These are phyloP conservation scores for Rhizomucor pusillus DNA, from an alignment of 371 early-diverging fungal species.

Conservation along the genomic window DNA sequence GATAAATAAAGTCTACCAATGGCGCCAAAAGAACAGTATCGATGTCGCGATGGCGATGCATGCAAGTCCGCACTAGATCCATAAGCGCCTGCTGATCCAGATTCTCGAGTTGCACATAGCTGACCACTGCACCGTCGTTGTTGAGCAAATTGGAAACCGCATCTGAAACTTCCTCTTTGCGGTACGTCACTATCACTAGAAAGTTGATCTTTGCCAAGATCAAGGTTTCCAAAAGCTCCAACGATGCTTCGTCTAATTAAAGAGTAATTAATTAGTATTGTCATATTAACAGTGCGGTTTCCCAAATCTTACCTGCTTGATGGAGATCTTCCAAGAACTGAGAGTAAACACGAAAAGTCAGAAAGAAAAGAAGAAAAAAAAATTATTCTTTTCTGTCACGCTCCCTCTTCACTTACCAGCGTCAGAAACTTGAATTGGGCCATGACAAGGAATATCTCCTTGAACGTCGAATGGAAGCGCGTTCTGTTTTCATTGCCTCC, in stretches of 20 bases:
- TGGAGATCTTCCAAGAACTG: constrained; percentile 54
- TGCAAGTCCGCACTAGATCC: constrained; percentile 37
- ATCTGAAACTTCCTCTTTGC: constrained; percentile 22
- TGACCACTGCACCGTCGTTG: constrained; percentile 32
- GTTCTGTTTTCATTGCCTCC: constrained; percentile 40
- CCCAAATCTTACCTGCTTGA: constrained; percentile 45
- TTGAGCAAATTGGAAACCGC: constrained; percentile 17
- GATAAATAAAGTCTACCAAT: constrained; percentile 38
- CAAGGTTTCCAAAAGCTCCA: constrained; percentile 43
- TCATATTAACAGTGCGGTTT: no score
- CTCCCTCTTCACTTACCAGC: constrained; percentile 26
- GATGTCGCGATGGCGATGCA: constrained; percentile 41
- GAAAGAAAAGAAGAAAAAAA: constrained; percentile 7
- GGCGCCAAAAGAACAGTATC: constrained; percentile 32
- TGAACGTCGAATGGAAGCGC: constrained; percentile 45
- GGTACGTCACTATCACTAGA: constrained; percentile 40
- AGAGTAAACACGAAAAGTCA: no score
- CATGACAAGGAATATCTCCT: constrained; percentile 47
- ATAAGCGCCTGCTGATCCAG: constrained; percentile 34
- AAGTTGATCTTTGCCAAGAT: constrained; percentile 37
- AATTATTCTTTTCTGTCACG: background rate
- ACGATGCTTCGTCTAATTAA: constrained; percentile 41
- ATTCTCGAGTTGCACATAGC: constrained; percentile 35
- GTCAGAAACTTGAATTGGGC: constrained; percentile 46
- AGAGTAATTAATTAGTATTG: constrained; percentile 1